Evolutionary conservation across 208 protist species (phyloP).

Genomic region (Leishmania guyanensis): DNA sequence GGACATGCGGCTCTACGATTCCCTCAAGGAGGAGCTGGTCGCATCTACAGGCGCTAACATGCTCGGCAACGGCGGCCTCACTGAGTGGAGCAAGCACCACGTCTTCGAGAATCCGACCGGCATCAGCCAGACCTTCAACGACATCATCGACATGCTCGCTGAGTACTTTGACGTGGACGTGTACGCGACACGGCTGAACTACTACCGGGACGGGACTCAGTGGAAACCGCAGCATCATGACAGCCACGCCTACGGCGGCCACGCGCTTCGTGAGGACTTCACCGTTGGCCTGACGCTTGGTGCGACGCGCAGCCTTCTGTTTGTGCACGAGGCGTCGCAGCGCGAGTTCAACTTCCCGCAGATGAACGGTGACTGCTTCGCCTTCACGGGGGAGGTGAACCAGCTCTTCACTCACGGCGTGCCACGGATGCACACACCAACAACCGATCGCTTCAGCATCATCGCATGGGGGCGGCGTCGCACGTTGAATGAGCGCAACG

Average conservation of each 20-base stretch:
- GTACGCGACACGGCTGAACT: conserved; percentile 92
- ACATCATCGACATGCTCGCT: conserved; percentile 82
- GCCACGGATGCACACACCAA: conserved; percentile 66
- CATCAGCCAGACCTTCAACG: conserved; percentile 85
- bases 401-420: conserved; percentile 90
- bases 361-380: conserved; percentile 92
- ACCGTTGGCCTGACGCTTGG: conserved; percentile 92
- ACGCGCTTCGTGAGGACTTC: conserved; percentile 85
- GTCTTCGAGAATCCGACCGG: conserved; percentile 90
- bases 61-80: conserved; percentile 40
- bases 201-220: conserved; percentile 89
- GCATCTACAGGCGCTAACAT: conserved; percentile 63
- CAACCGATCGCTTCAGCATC: conserved; percentile 88
- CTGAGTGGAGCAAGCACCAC: conserved; percentile 87
- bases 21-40: conserved; percentile 74
- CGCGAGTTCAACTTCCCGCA: conserved; percentile 92
- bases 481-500: conserved; percentile 79
- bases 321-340: conserved; percentile 86
- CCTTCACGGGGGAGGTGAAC: conserved; percentile 92
- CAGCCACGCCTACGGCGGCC: conserved; percentile 90
- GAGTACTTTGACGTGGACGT: conserved; percentile 92
- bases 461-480: conserved; percentile 89
- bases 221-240: conserved; percentile 96
- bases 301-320: conserved; percentile 78
- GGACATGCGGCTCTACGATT: conserved; percentile 67